Conservation (phyloP, 192 early-diverging fungal genomes). For the Coemansia sp. region DNA sequence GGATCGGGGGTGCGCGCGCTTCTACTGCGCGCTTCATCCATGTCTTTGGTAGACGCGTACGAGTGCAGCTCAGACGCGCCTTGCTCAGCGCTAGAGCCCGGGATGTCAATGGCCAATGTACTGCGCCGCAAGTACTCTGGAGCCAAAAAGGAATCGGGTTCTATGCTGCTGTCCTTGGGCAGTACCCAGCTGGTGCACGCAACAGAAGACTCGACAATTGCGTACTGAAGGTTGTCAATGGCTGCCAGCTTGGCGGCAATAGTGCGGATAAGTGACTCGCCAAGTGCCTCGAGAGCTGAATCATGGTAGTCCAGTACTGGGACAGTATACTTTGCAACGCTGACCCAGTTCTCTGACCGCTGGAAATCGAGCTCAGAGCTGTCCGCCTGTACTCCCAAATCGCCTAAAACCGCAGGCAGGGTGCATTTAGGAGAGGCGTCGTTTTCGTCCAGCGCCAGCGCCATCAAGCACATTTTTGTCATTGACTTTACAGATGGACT, state of each 20-base stretch:
- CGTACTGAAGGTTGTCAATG: constrained; percentile 39
- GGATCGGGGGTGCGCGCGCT: not conserved
- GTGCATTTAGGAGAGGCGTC: constrained; percentile 39
- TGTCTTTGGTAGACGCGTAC: not conserved
- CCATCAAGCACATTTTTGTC: constrained; percentile 14
- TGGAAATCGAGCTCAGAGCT: constrained; percentile 26
- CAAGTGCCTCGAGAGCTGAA: constrained; percentile 16
- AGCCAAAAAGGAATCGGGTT: not conserved
- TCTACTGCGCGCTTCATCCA: not conserved
- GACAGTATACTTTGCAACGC: constrained; percentile 17
- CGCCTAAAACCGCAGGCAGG: not conserved
- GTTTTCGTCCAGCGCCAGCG: constrained; percentile 20
- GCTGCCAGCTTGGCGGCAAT: constrained; percentile 36
- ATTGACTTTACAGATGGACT: constrained; percentile 19
- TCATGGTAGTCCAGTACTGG: constrained; percentile 19
- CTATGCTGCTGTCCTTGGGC: constrained; percentile 1
- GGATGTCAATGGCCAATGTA: not conserved
- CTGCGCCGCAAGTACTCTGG: not conserved
- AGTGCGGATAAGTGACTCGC: constrained; percentile 9
- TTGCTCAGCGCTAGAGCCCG: not conserved
- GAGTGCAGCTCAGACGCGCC: not conserved
- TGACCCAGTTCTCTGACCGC: constrained; percentile 32
- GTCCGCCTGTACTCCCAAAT: too few species aligned
- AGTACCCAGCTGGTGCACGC: constrained; percentile 40
- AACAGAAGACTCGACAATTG: constrained; percentile 40